A percentile compares a stretch with the other conserved stretches of the same genome.
These are phyloP conservation scores for Pistacia atlantica DNA, from an alignment of 345 rosid species.

Conservation along the genomic window DNA sequence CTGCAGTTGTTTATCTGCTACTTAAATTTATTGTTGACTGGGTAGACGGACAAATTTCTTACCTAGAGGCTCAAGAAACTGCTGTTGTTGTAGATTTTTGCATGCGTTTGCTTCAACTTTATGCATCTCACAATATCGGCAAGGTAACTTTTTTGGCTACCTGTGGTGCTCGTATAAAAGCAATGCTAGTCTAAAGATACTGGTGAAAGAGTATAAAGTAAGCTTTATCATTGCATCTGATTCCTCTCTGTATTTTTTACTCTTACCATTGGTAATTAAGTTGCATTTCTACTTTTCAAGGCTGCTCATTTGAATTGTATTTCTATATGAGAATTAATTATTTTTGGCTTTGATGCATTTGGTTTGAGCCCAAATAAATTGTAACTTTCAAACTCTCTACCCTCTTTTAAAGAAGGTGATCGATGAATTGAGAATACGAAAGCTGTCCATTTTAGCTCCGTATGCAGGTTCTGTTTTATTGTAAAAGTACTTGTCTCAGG, in stretches of 20 bases:
- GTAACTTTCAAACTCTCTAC: neutral
- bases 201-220: neutral
- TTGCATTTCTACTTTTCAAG: neutral
- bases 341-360: neutral
- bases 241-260: neutral
- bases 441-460: neutral
- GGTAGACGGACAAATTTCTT: constrained; percentile 97
- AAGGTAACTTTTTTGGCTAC: constrained; percentile 53
- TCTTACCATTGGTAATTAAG: neutral
- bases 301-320: neutral
- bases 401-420: neutral
- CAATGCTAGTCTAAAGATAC: constrained; percentile 17
- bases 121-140: constrained; percentile 95
- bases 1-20: constrained; percentile 90
- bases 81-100: constrained; percentile 76
- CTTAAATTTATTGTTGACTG: constrained; percentile 91
- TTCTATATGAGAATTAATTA: no score
- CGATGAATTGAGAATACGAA: neutral
- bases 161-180: constrained; percentile 7
- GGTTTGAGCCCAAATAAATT: neutral
- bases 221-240: neutral
- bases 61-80: constrained; percentile 90
- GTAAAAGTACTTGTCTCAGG: neutral
- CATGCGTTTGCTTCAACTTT: constrained; percentile 89
- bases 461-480: neutral